Evolutionary conservation across 208 protist genomes (phyloP).

Genomic region (Wallacemonas collosoma): DNA sequence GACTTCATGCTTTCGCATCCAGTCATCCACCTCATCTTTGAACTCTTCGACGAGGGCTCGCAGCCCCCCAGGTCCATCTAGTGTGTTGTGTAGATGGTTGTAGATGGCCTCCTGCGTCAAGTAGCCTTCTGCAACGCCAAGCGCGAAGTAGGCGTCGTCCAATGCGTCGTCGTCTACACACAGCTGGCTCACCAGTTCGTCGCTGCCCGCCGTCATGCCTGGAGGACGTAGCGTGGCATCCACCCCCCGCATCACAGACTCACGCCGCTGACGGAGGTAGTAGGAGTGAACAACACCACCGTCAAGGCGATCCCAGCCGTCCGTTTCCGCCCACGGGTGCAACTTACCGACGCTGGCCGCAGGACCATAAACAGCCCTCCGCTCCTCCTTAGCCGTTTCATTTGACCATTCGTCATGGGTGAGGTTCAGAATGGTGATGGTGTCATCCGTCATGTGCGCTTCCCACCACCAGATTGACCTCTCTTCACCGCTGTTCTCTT

Average conservation of each 20-base stretch:
- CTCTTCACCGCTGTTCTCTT: no score
- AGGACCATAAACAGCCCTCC: background rate
- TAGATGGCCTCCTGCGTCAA: slow-evolving; percentile 19
- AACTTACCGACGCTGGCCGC: background rate
- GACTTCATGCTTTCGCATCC: no score
- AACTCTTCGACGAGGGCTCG: background rate
- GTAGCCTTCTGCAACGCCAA: slow-evolving; percentile 38
- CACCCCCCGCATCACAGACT: no score
- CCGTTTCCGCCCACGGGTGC: background rate
- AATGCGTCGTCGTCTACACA: background rate
- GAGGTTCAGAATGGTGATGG: background rate
- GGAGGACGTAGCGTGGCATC: no score
- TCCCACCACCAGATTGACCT: no score
- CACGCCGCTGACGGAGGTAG: background rate
- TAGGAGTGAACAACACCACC: background rate
- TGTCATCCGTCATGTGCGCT: no score
- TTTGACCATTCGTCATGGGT: background rate
- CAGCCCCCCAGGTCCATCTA: slow-evolving; percentile 20
- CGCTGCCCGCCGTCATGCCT: no score
- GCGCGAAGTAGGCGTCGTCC: slow-evolving; percentile 22
- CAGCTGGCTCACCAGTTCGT: no score
- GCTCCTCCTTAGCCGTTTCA: background rate
- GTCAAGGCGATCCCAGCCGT: background rate
- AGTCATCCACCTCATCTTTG: background rate
- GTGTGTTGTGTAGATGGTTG: slow-evolving; percentile 31